Percentiles rank a stretch among this genome's conserved stretches.
Evolutionary conservation across 305 asterid genomes (phyloP).

Genomic region (Solanum hybrid): DNA sequence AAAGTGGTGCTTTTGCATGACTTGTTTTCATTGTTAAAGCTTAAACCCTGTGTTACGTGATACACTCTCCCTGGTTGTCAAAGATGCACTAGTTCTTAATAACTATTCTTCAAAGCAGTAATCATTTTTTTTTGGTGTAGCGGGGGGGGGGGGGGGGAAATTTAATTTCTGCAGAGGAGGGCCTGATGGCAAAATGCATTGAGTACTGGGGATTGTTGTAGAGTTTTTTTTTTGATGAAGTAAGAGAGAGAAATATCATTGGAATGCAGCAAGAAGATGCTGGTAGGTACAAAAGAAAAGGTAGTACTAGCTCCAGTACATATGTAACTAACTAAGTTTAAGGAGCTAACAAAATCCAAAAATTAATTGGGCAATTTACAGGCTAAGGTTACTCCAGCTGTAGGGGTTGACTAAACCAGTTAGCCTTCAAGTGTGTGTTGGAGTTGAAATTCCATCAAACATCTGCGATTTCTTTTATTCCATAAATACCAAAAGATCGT

Average conservation of each 20-base stretch:
- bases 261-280: neutral
- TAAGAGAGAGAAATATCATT: neutral
- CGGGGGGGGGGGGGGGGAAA: neutral
- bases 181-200: neutral
- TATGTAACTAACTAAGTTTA: neutral
- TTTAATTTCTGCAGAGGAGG: neutral
- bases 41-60: neutral
- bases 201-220: neutral
- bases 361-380: neutral
- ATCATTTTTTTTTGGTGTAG: neutral
- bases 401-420: neutral
- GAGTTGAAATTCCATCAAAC: neutral
- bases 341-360: neutral
- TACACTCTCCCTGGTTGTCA: neutral
- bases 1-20: neutral
- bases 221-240: neutral
- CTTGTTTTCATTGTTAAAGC: neutral
- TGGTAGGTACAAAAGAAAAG: neutral
- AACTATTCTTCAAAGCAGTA: neutral
- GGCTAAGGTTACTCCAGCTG: neutral
- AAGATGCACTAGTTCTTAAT: neutral
- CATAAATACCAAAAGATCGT: neutral
- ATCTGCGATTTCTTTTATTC: neutral
- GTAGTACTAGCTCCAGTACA: neutral
- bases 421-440: neutral